Evolutionary conservation across 2,329 filamentous ascomycete species (phyloP).

Genomic region (Alternaria alternata): DNA sequence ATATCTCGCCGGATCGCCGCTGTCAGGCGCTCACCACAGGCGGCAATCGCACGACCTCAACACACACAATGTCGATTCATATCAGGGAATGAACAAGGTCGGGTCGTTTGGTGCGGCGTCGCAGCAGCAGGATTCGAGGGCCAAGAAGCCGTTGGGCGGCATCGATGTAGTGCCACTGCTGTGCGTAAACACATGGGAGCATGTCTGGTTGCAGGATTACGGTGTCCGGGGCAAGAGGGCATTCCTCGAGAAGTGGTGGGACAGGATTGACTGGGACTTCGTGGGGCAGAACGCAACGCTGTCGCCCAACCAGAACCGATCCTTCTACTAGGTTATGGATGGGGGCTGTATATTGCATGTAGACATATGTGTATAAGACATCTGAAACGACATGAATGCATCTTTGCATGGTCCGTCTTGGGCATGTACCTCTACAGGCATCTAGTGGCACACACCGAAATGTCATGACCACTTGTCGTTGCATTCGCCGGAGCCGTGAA

Average conservation of each 20-base stretch:
- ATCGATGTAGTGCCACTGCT: slow-evolving; percentile 77
- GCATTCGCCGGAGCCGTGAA: not conserved
- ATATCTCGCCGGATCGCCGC: slow-evolving; percentile 90
- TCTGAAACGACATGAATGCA: slow-evolving; percentile 10
- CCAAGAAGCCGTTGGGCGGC: slow-evolving; percentile 68
- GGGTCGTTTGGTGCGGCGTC: slow-evolving; percentile 51
- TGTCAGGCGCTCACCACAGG: slow-evolving; percentile 83
- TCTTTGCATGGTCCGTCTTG: not conserved
- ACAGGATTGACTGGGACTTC: slow-evolving; percentile 81
- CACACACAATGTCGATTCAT: slow-evolving; percentile 55
- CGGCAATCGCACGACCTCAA: slow-evolving; percentile 74
- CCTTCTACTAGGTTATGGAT: not conserved
- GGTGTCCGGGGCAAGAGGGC: slow-evolving; percentile 76
- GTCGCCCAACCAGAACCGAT: not conserved
- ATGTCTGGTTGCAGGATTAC: slow-evolving; percentile 88
- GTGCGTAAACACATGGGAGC: slow-evolving; percentile 96
- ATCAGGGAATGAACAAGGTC: slow-evolving; percentile 46
- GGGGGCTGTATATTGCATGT: slow-evolving; percentile 27
- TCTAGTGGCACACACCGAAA: not conserved
- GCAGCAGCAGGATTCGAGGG: slow-evolving; percentile 35
- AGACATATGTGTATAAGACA: slow-evolving; percentile 27
- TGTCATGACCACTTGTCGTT: not conserved
- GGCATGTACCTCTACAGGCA: not conserved
- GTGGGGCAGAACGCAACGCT: slow-evolving; percentile 58
- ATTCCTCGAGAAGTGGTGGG: slow-evolving; percentile 87